A percentile compares a stretch with the other conserved stretches of the same genome.
Conservation (phyloP, 2,329 filamentous ascomycete species). For the Epichloe sibirici region DNA sequence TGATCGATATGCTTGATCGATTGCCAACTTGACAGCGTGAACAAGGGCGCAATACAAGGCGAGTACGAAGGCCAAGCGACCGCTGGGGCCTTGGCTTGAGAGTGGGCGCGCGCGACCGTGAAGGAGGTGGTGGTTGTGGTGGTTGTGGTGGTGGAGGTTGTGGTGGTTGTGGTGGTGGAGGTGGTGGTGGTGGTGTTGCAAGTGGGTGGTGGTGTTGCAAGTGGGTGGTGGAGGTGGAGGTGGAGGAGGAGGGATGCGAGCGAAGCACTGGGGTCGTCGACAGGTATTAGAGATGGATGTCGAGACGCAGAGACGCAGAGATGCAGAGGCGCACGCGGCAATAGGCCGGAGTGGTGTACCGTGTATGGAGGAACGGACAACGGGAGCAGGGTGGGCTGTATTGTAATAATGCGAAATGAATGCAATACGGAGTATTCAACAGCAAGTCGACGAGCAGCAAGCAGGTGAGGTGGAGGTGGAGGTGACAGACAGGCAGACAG, state of each 20-base stretch:
- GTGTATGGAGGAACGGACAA: background rate
- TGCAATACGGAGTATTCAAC: background rate
- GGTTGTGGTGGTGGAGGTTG: conserved; percentile 9
- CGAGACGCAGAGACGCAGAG: background rate
- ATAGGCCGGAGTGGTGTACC: conserved; percentile 4
- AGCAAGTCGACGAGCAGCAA: conserved; percentile 3
- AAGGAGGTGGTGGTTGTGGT: background rate
- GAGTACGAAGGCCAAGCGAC: conserved; percentile 1
- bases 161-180: conserved; percentile 11
- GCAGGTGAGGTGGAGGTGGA: background rate
- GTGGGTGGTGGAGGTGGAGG: conserved; percentile 11
- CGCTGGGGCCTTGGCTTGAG: conserved; percentile 9
- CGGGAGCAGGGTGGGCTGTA: background rate
- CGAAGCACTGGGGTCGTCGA: conserved; percentile 7
- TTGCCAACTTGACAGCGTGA: background rate
- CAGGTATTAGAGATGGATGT: conserved; percentile 4
- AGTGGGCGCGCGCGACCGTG: conserved; percentile 10
- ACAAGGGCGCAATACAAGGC: background rate
- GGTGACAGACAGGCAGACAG: conserved; percentile 1
- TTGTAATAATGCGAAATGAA: background rate
- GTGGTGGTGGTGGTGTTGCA: conserved; percentile 10
- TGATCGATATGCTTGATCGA: background rate
- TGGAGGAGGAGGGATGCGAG: conserved; percentile 10
- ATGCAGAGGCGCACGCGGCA: conserved; percentile 8
- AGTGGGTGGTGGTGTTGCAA: conserved; percentile 10